Evolutionary conservation across 345 rosid genomes (phyloP), one percentile per base, ranked within the genome.

Genomic region (Combretum micranthum): DNA sequence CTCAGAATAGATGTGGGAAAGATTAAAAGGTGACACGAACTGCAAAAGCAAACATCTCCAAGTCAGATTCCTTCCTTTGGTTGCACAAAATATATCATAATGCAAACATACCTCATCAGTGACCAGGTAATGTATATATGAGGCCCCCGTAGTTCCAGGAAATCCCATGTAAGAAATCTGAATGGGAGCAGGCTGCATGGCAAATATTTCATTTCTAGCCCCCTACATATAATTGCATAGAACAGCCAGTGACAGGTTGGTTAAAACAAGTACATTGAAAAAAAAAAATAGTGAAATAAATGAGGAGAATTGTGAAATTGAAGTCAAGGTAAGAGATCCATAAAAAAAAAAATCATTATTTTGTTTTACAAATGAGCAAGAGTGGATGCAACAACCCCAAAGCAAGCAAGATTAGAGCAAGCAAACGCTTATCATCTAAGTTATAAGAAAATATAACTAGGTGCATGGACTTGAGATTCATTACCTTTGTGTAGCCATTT

Each of bases 121-220:
- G 60, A 94, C 96, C 77, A 94, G 80, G 70, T 94, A 94, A 71
- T 94, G 84, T 45, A 93, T 90, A 68, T 90, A 93, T 55, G 88
- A 57, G 16, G 99, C 99, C 17, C 99, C 99, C 0, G 99, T 93
- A 17, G 99, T 93, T 62, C 97, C 97, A 16, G 99, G 99, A 73
- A 93, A 93, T 48, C 99, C 99, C 99, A 93, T 93, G 69, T 93
- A 93, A 15, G 99, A 93, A 70, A 90, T 88, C 66, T 93, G 99
- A 50, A 93, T 77, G 12, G 99, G 99, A 48, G 96, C 95, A 62
- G 99, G 99, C 76, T 81, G 92, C 97, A 93, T 87, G 11, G 99
- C 88, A 77, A 93, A 93, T 63, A 90, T 82, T 75, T 93, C 99
- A 76, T 93, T 93, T 71, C 96, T 85, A 2, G 99, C 97, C 47